A percentile compares a stretch with the other conserved stretches of the same genome.
These are phyloP conservation scores for Talaromyces islandicus DNA, from an alignment of 2,329 filamentous ascomycete genomes.

Conservation along the genomic window DNA sequence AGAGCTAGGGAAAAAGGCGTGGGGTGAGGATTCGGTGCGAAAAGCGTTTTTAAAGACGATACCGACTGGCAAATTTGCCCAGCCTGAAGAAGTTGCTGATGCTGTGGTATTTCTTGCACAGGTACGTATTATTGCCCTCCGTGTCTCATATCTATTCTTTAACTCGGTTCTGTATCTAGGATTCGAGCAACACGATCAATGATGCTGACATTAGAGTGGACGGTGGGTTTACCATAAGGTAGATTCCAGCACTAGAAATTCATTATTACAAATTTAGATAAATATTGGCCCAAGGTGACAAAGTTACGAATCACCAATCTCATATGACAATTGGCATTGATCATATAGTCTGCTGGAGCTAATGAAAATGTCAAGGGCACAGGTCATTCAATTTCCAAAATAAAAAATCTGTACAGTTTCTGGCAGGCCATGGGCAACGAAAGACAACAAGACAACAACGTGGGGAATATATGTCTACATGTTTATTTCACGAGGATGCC, in stretches of 20 bases:
- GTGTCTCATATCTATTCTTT: background rate
- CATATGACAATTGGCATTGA: background rate
- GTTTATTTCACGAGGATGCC: background rate
- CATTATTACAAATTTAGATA: background rate
- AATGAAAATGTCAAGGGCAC: background rate
- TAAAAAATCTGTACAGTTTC: background rate
- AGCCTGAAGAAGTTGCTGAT: constrained; percentile 35
- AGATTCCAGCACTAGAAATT: background rate
- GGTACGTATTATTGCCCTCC: constrained; percentile 15
- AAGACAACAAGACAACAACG: background rate
- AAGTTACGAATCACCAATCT: background rate
- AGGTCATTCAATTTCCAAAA: background rate
- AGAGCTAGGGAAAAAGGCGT: constrained; percentile 38
- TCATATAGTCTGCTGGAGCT: background rate
- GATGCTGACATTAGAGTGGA: constrained; percentile 36
- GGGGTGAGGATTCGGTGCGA: constrained; percentile 30
- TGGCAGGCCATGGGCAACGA: too few relatives aligned
- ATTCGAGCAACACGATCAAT: constrained; percentile 38
- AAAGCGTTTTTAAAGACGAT: constrained; percentile 32
- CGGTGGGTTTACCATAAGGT: constrained; percentile 34
- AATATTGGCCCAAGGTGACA: background rate
- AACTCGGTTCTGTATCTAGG: constrained; percentile 16
- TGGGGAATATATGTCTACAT: too few relatives aligned
- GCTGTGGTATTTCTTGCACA: constrained; percentile 35
- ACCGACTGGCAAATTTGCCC: constrained; percentile 34